Percentiles rank a stretch among this genome's conserved stretches.
Conservation (phyloP, 1,284 basidiomycete species). For the Phlebopus sp. region DNA sequence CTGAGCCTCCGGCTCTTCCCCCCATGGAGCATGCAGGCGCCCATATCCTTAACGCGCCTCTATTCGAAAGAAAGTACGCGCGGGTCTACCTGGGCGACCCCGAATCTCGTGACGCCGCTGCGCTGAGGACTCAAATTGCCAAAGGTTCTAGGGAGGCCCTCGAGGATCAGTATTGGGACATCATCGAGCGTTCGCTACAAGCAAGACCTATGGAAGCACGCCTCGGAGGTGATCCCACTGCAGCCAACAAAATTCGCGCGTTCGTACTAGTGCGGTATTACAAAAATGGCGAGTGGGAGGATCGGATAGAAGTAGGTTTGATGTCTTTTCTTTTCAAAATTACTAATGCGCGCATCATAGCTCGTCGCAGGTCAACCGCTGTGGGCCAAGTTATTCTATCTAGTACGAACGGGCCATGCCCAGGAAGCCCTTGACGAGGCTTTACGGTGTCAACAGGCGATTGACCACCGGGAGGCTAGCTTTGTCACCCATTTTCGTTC, state of each 20-base stretch:
- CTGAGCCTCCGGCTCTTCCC: slow-evolving; percentile 64
- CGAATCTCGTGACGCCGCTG: slow-evolving; percentile 61
- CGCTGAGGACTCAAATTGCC: slow-evolving; percentile 68
- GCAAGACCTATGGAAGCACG: slow-evolving; percentile 82
- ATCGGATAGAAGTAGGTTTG: slow-evolving; percentile 71
- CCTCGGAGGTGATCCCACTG: slow-evolving; percentile 89
- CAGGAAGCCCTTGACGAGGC: slow-evolving; percentile 82
- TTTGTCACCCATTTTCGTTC: slow-evolving; percentile 85
- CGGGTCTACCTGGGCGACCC: slow-evolving; percentile 69
- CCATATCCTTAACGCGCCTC: slow-evolving; percentile 71
- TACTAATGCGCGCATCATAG: slow-evolving; percentile 35
- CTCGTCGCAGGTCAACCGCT: slow-evolving; percentile 82
- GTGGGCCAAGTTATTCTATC: slow-evolving; percentile 92
- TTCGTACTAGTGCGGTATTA: slow-evolving; percentile 81
- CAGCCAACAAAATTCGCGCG: slow-evolving; percentile 86
- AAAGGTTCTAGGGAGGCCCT: slow-evolving; percentile 71
- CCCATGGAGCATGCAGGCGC: slow-evolving; percentile 74
- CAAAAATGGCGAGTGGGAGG: slow-evolving; percentile 80
- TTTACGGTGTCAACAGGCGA: slow-evolving; percentile 65
- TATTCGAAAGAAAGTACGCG: slow-evolving; percentile 72
- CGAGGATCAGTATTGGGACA: slow-evolving; percentile 83
- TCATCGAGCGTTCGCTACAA: slow-evolving; percentile 84
- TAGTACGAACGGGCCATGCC: slow-evolving; percentile 83
- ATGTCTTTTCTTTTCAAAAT: neutral
- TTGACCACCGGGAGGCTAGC: slow-evolving; percentile 79